Conservation (phyloP, 106 monocot species). For the Platanthera guangdongensis region DNA sequence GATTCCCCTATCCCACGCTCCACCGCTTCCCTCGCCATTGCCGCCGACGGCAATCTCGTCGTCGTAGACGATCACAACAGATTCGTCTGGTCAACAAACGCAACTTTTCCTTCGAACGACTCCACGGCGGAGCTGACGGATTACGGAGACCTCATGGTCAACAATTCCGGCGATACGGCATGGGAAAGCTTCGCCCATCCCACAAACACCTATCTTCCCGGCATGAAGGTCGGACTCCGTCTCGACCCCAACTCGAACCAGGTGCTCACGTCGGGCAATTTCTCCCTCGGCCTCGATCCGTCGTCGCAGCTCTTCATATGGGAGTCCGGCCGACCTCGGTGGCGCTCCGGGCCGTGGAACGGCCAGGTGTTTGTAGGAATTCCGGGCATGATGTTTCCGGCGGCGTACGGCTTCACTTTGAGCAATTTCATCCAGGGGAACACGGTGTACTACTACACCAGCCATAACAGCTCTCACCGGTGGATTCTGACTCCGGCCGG, state of each 20-base stretch:
- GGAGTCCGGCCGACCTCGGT: conserved; percentile 1
- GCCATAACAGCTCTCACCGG: background rate
- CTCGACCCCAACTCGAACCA: background rate
- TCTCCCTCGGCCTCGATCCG: conserved; percentile 1
- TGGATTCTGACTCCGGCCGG: background rate
- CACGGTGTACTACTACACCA: conserved; percentile 3
- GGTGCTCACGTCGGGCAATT: background rate
- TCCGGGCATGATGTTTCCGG: background rate
- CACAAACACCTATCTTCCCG: background rate
- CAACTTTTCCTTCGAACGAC: background rate
- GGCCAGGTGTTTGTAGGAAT: conserved; percentile 8
- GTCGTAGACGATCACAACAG: background rate
- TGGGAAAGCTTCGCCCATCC: conserved; percentile 10
- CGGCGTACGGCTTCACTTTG: conserved; percentile 25
- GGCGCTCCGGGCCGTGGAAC: conserved; percentile 8
- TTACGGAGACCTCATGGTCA: background rate
- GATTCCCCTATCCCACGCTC: background rate
- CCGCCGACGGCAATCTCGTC: background rate
- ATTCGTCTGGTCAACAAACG: background rate
- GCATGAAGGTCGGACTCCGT: conserved; percentile 4
- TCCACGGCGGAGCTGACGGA: background rate
- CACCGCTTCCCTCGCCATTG: background rate
- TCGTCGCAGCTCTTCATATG: conserved; percentile 5
- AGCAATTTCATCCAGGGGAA: conserved; percentile 22
- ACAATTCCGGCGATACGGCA: background rate